Evolutionary conservation across 2,329 filamentous ascomycete species (phyloP), one percentile per base, ranked within the genome.

Genomic region (Clarireedia monteithiana): DNA sequence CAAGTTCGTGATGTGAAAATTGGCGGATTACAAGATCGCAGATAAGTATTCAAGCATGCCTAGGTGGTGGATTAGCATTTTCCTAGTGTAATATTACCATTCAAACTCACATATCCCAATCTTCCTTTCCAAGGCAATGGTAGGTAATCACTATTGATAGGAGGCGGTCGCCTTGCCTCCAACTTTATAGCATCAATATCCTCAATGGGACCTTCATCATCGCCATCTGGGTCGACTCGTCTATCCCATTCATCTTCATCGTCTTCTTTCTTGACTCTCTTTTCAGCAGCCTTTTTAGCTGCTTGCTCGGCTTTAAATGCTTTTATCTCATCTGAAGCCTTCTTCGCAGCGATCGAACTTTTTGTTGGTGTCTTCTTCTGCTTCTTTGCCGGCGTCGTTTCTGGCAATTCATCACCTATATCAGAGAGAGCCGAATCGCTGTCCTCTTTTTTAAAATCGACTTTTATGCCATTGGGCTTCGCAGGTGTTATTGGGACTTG

Each of bases 1-100:
- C 91, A 96, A 0, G 92, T 96, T 55, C 92, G 82, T 0, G 92
- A 96, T 62, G 85, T 88, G 71, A 96, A 97, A 1, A 97, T 84
- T 0, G 92, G 85, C 6, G 90, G 89, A 59, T 84, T 92, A 1
- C 88, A 84, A 52, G 81, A 80, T 46, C 92, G 86, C 2, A 97
- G 77, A 69, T 96, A 96, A 0, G 92, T 97, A 68, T 95, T 95
- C 15, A 97, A 74, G 67, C 91, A 96, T 10, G 92, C 91, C 88
- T 84, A 40, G 12, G 24, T 26, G 39, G 5, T 12, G 17, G 20
- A 47, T 54, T 34, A 62, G 56, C 27, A 30, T 34, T 49, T 48
- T 12, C 30, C 17, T 30, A 10, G 36, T 17, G 27, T 4, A 12
- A 23, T 14, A 9, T n/a, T 2, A 24, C 14, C 17, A 39, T 17